Conservation (phyloP, 2,329 filamentous ascomycete species). For the Davidsoniella virescens region DNA sequence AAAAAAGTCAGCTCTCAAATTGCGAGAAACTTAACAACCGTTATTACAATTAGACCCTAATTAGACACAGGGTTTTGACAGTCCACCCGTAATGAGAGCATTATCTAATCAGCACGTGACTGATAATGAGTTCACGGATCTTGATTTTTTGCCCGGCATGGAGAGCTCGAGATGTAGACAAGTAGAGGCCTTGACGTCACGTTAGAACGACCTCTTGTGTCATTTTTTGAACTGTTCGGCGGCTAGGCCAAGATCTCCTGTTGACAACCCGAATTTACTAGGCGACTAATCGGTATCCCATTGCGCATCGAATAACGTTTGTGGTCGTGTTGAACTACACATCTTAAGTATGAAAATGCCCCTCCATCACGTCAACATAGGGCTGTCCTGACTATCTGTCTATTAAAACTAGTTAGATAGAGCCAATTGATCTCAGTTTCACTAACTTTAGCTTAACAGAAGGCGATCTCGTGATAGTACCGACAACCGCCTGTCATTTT, state of each 20-base stretch:
- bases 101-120: constrained; percentile 5
- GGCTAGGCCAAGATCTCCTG: background rate
- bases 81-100: constrained; percentile 9
- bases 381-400: background rate
- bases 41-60: too few species aligned
- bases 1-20: too few species aligned
- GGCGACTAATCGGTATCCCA: background rate
- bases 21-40: too few species aligned
- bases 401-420: too few species aligned
- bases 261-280: background rate
- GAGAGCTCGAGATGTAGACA: background rate
- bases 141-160: background rate
- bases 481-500: too few species aligned
- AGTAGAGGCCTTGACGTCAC: background rate
- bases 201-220: background rate
- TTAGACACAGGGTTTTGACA: too few species aligned
- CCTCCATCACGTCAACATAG: too few species aligned
- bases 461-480: background rate
- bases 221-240: background rate
- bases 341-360: too few species aligned
- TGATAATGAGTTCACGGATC: background rate
- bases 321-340: too few species aligned
- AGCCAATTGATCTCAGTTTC: too few species aligned
- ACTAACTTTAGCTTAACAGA: background rate
- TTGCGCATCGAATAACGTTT: background rate